Evolutionary conservation across 164 flowering plant genomes (phyloP).

Genomic region (Cinnamomum chago): DNA sequence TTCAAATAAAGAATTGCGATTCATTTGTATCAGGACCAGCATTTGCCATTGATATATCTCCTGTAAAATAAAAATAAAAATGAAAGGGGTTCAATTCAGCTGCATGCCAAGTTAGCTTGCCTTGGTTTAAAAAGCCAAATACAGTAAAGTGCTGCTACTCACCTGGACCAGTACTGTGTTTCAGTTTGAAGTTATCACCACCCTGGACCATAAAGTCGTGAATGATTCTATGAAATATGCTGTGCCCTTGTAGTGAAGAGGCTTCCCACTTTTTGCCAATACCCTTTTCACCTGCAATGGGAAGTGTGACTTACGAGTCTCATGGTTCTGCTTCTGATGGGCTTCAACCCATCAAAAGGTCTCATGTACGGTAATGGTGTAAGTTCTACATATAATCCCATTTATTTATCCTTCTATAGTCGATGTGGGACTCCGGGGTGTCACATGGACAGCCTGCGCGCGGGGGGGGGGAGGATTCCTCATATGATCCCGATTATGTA

Average conservation of each 20-base stretch:
- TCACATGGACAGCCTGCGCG: no score
- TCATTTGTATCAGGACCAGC: conserved; percentile 90
- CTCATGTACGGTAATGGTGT: no score
- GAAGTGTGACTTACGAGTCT: no score
- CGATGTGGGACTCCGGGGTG: no score
- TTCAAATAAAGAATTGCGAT: conserved; percentile 94
- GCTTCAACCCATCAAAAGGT: no score
- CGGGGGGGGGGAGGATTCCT: no score
- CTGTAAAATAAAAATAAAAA: conserved; percentile 25
- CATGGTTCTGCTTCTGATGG: no score
- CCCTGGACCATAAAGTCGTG: conserved; percentile 98
- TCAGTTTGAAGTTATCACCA: conserved; percentile 95
- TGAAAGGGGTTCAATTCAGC: neutral
- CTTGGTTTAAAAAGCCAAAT: neutral
- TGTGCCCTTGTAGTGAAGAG: conserved; percentile 93
- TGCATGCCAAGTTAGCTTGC: neutral
- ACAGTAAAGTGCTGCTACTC: neutral
- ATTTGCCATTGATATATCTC: conserved; percentile 91
- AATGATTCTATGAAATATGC: conserved; percentile 84
- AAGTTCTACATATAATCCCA: no score
- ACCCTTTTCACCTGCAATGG: conserved; percentile 78
- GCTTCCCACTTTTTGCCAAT: conserved; percentile 73
- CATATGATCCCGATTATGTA: no score
- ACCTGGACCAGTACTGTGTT: conserved; percentile 99
- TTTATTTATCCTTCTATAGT: no score